Evolutionary conservation across 352 stramenopile species (phyloP), one percentile per base, ranked within the genome.

Genomic region (Phytophthora hybrid): DNA sequence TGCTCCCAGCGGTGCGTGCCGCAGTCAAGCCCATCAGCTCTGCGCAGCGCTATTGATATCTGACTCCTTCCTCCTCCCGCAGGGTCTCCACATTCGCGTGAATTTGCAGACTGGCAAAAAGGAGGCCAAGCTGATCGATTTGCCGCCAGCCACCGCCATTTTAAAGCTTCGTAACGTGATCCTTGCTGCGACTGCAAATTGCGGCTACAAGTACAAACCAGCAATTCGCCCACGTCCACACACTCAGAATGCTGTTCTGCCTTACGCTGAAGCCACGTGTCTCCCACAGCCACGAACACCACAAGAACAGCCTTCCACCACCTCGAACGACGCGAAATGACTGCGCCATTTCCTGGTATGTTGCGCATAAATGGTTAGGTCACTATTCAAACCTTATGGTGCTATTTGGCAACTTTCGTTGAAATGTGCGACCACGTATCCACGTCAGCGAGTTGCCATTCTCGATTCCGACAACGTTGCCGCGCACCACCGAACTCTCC

Each of bases 51-150:
- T 9, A 32, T 55, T 19, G 19, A 29, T 32, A 14, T 32, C 49
- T 52, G 11, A 26, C 21, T 55, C 21, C 9, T 19, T 19, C 21
- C 41, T 14, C 26, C 44, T 14, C 7, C 39, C 37, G 14, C 49
- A 90, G 82, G 79, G 83, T n/a, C 73, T 90, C 46, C 82, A 90
- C 65, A 86, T 89, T 19, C 83, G 83, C 47, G 70, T 90, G 57
- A 88, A 90, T 57, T 53, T 90, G 19, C 67, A 83, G 56, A 90
- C 81, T 0, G 81, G 83, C 19, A 84, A 84, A 71, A 89, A 89
- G 54, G 83, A 91, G 70, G 83, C 82, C 13, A 91, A 91, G 71
- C 31, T 89, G 37, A 72, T 89, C 41, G 66, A 75, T 56, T 80
- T 55, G 69, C 16, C 18, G 69, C 16, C 18, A 52, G 6, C 21